phyloP scores from a whole-genome alignment of 768 basidiomycete genomes.

The Mycena amicta region DNA sequence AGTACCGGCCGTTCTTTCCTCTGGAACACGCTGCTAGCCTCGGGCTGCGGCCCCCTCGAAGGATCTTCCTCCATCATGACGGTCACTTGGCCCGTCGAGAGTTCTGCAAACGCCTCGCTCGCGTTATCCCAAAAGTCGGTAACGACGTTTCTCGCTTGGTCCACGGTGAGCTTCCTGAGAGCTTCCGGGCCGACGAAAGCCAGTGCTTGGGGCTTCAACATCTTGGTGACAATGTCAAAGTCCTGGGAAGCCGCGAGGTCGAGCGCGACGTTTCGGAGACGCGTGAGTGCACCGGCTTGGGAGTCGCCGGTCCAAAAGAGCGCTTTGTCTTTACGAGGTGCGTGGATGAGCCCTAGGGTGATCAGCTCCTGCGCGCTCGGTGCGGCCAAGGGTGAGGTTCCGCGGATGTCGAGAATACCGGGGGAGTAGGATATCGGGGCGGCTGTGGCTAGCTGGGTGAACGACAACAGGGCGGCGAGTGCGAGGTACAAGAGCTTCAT shows the following conservation, averaged over 20 bases:
- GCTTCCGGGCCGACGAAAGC: not conserved
- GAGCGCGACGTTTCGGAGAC: not conserved
- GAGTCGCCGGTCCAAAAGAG: not conserved
- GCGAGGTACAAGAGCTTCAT: not conserved
- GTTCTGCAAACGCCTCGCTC: not conserved
- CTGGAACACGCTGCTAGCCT: not conserved
- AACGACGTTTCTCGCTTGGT: not conserved
- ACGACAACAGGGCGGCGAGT: not conserved
- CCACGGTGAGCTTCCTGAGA: not conserved
- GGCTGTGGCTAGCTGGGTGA: not conserved
- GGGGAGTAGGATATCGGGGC: not conserved
- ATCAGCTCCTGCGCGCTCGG: not conserved
- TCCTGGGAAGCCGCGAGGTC: not conserved
- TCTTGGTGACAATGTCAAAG: not conserved
- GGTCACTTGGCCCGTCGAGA: not conserved
- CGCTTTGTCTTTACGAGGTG: not conserved
- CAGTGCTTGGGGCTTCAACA: not conserved
- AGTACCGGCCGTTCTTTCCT: not conserved
- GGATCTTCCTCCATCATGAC: constrained; percentile 1
- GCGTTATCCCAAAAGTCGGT: not conserved
- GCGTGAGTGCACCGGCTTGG: not conserved
- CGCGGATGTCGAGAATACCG: not conserved
- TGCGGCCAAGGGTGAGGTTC: not conserved
- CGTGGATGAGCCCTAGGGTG: not conserved
- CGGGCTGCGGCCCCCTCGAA: not conserved